Conservation (phyloP, 192 early-diverging fungal genomes). For the Podila minutissima region DNA sequence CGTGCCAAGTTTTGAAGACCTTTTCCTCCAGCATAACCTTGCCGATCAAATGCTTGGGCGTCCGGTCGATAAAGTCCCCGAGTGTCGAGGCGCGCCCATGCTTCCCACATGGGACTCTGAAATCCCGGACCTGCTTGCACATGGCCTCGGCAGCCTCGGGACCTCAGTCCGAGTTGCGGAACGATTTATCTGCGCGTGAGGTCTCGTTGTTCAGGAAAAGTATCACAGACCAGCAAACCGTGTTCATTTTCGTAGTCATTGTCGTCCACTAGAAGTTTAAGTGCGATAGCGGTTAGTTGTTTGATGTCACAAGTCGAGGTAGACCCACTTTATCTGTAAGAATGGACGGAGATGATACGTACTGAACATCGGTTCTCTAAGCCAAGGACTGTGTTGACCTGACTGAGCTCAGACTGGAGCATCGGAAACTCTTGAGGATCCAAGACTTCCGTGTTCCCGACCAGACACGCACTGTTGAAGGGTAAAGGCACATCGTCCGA, state of each 20-base stretch:
- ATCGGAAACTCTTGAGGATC: background rate
- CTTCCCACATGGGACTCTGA: constrained; percentile 3
- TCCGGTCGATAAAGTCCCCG: constrained; percentile 14
- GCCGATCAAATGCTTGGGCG: constrained; percentile 8
- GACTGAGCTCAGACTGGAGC: too few species aligned
- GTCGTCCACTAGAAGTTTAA: constrained; percentile 11
- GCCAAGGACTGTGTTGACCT: background rate
- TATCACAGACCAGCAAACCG: constrained; percentile 10
- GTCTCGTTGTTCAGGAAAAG: constrained; percentile 3
- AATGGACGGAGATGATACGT: background rate
- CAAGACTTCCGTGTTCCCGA: background rate
- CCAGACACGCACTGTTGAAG: background rate
- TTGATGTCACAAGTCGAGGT: too few species aligned
- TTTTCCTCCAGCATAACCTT: constrained; percentile 14
- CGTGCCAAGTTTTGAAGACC: too few species aligned
- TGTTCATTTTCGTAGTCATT: constrained; percentile 7
- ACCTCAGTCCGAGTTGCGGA: constrained; percentile 27
- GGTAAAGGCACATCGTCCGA: background rate
- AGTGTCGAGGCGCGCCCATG: background rate
- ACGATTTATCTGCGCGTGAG: background rate
- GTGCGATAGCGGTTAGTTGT: too few species aligned
- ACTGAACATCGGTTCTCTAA: background rate
- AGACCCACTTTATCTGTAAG: background rate
- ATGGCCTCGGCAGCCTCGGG: constrained; percentile 23
- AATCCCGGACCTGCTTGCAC: constrained; percentile 23